Base-by-base conservation (phyloP, 1,139 yeast species). In the Saccharomyces pastorianus region DNA sequence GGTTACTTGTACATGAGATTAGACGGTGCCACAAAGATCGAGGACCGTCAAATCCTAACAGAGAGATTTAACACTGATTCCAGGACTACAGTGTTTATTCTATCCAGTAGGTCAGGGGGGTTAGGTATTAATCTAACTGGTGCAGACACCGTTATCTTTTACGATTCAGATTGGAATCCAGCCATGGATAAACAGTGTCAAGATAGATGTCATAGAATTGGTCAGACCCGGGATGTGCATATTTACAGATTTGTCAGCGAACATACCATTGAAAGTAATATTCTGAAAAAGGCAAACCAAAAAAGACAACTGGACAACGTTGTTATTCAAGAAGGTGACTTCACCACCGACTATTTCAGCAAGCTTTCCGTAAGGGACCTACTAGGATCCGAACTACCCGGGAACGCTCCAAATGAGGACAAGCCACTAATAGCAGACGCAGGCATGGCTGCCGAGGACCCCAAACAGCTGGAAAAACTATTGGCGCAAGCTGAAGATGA, bases 151-250 rank as follows among this genome's bases (percentile, higher is more conserved):
- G 99, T 95, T 49, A 90, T 95, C n/a, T 95, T 95, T 20, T 20
- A 20, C 23, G 23, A 20, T 20, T 20, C 23, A 20, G 23, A 20
- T 4, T 20, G 23, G 23, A 95, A 95, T 68, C 99, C 99, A 1
- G 96, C 98, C 1, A 95, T 95, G 98, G 99, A 95, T 71, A 89
- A 90, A 67, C 99, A 95, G 71, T 95, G 99, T 74, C 99, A 95
- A 71, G 99, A 95, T 73, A 84, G 99, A 70, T 93, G 99, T 73
- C 99, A 95, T 71, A 85, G 99, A 76, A 95, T 95, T 68, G 99
- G 99, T 3, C 99, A 95, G 69, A 89, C 96, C 25, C 79, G 99
- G 63, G 99, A 95, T 68, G 99, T 95, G 42, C 99, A 95, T 68
- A 93, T 95, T 54, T 95, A 95, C 73, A 77, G 99, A 58, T 87